These are phyloP conservation scores for Pythium plurisporium DNA, from an alignment of 352 stramenopile species.

Conservation along the genomic window DNA sequence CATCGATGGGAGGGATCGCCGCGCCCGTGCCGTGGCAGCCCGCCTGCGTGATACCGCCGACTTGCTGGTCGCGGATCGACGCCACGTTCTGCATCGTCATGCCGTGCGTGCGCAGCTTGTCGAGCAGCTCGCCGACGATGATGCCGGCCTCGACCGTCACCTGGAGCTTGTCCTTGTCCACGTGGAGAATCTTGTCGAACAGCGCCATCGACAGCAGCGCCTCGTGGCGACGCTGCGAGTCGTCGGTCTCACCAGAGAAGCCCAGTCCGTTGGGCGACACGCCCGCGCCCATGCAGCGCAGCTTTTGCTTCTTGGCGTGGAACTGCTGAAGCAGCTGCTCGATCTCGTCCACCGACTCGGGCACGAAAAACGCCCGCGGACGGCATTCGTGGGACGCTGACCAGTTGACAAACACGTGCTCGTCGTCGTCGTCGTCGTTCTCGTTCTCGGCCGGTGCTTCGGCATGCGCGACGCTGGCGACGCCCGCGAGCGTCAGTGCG, in stretches of 20 bases:
- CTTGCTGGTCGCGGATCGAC: slow-evolving; percentile 97
- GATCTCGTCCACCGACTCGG: slow-evolving; percentile 67
- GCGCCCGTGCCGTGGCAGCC: slow-evolving; percentile 95
- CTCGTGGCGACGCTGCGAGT: slow-evolving; percentile 25
- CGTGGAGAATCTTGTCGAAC: slow-evolving; percentile 37
- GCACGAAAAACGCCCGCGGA: slow-evolving; percentile 58
- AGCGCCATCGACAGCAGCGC: slow-evolving; percentile 92
- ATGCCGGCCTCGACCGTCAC: slow-evolving; percentile 90
- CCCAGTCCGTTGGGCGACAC: slow-evolving; percentile 96
- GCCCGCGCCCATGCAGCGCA: slow-evolving; percentile 94
- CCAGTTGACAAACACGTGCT: slow-evolving; percentile 80
- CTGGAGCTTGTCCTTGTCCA: slow-evolving; percentile 64
- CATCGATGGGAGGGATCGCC: slow-evolving; percentile 94
- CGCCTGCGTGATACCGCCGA: slow-evolving; percentile 95
- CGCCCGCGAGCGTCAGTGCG: slow-evolving; percentile 5
- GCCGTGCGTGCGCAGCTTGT: slow-evolving; percentile 69
- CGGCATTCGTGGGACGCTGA: slow-evolving; percentile 74
- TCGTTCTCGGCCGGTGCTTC: background rate
- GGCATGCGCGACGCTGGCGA: background rate
- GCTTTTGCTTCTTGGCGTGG: slow-evolving; percentile 63
- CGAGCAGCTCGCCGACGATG: slow-evolving; percentile 72
- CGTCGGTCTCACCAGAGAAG: slow-evolving; percentile 53
- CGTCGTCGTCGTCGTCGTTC: slow-evolving; percentile 28
- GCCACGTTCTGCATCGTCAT: slow-evolving; percentile 98
- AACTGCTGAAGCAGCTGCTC: slow-evolving; percentile 54